Base-by-base conservation (phyloP, 179 eudicot species). In the Beta corolliflora region DNA sequence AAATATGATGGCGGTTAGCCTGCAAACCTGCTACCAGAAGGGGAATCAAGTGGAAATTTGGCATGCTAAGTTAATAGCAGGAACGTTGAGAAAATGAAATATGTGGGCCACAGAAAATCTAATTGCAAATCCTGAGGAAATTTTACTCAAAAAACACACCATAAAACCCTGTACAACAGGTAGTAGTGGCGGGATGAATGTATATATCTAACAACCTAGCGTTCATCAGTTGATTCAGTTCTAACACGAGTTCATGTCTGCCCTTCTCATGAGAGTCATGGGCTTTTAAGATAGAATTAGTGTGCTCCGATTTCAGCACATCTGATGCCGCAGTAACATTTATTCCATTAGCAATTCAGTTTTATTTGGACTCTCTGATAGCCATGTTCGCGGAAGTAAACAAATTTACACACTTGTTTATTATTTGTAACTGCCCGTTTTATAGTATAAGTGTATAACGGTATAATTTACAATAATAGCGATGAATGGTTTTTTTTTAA, bases 21-120 rank as follows among this genome's bases (percentile, higher is more conserved):
- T 80, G 86, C 83, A 84, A 80, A 80, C 74, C 80, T 84, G 86
- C 86, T 80, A 84, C 86, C 83, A 71, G 78, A 77, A 76, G 82
- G 31, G 86, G 85, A 84, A 80, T 84, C 83, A 84, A 80, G 86
- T 76, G 78, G 84, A 80, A 80, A 77, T 56, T 59, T 81, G 79
- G 75, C 80, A 80, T 81, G 81, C 83, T 80, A 60, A 76, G 53
- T 80, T 80, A 53, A 69, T 80, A 73, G 52, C 79, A 75, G 4
- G 8, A 75, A 5, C 13, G 23, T 74, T 29, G 7, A 55, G 48
- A 73, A 48, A 50, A 45, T 45, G 36, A 41, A 80, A 15, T 63
- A 1, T 41, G 81, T 77, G 86, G 83, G 86, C 66, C 83, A 72
- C 65, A 12, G 5, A 5, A 81, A 77, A 81, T 81, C 84, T 73